Base-by-base conservation (phyloP, 176 grass and related monocot genomes). In the Oryza brachyantha region DNA sequence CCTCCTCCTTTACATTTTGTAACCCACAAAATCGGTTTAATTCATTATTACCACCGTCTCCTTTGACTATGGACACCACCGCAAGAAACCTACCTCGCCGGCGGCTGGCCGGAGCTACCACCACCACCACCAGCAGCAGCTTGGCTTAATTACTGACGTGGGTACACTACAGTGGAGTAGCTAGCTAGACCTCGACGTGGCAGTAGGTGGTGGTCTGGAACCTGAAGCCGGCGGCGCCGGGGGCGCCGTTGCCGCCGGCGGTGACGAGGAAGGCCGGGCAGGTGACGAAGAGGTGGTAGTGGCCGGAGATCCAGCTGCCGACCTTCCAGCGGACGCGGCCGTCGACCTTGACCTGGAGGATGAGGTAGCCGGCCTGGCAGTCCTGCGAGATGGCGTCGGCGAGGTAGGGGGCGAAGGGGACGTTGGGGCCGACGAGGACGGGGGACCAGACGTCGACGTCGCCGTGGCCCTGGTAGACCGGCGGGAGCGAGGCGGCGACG, bases 291-390 rank as follows among this genome's bases (percentile, higher is more conserved):
- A 97, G 89, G 27, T 88, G 91, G 73, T 93, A 89, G 46, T 68
- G 34, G 1, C 91, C 86, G 5, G 88, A 97, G 76, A 85, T 90
- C 94, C 91, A 97, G 26, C 78, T 76, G 1, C 91, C 94, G 7
- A 93, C 88, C 65, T 97, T 97, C 91, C 94, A 97, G 17, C 86
- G 8, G 16, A 97, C 70, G 9, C 67, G 74, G 13, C 94, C 94
- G 11, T 91, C 75, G 5, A 97, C 32, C 77, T 89, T 89, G 28
- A 89, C 82, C 64, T 97, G 66, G 8, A 97, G 79, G 26, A 87
- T 60, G 21, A 97, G 65, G 21, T 90, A 89, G 0, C 94, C 94
- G 0, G 91, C 82, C 29, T 76, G 57, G 61, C 74, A 73, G 46
- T 91, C 94, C 75, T 93, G 77, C 0, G 29, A 29, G 64, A 93